These are phyloP conservation scores for Strobilomyces echinocephalus DNA, from an alignment of 768 basidiomycete species.

Conservation along the genomic window DNA sequence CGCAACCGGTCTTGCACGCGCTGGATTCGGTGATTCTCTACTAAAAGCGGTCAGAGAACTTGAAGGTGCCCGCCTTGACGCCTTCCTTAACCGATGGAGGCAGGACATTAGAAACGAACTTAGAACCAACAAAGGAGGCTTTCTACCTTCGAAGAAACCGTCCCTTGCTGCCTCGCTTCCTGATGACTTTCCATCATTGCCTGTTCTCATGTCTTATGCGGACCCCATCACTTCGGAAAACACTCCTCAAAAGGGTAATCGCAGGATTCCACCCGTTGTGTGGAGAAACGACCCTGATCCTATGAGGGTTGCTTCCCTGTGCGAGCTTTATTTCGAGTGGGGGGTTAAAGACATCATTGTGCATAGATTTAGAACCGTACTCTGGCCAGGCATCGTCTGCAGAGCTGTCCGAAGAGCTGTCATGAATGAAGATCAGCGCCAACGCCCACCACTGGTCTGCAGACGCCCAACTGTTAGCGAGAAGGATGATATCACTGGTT, in stretches of 20 bases:
- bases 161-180: constrained; percentile 62
- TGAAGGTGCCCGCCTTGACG: constrained; percentile 39
- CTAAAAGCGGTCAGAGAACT: constrained; percentile 53
- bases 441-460: not conserved
- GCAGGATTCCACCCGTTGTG: constrained; percentile 32
- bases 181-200: constrained; percentile 64
- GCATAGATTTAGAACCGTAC: constrained; percentile 76
- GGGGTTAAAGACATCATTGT: constrained; percentile 78
- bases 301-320: constrained; percentile 66
- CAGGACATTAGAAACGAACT: constrained; percentile 58
- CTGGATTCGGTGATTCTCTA: constrained; percentile 73
- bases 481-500: not conserved
- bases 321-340: constrained; percentile 92
- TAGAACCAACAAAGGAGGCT: constrained; percentile 59
- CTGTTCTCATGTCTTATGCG: constrained; percentile 73
- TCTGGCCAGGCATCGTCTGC: constrained; percentile 74
- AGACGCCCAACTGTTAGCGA: not conserved
- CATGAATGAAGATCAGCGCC: constrained; percentile 41
- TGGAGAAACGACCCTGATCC: constrained; percentile 63
- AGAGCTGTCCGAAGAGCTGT: constrained; percentile 66
- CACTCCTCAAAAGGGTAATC: constrained; percentile 34
- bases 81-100: constrained; percentile 63
- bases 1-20: constrained; percentile 73
- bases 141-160: constrained; percentile 59
- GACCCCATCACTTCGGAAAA: constrained; percentile 72